Evolutionary conservation across 192 early-diverging fungal species (phyloP), one percentile per base, ranked within the genome.

Genomic region (Rhizoclosmatium sp.): DNA sequence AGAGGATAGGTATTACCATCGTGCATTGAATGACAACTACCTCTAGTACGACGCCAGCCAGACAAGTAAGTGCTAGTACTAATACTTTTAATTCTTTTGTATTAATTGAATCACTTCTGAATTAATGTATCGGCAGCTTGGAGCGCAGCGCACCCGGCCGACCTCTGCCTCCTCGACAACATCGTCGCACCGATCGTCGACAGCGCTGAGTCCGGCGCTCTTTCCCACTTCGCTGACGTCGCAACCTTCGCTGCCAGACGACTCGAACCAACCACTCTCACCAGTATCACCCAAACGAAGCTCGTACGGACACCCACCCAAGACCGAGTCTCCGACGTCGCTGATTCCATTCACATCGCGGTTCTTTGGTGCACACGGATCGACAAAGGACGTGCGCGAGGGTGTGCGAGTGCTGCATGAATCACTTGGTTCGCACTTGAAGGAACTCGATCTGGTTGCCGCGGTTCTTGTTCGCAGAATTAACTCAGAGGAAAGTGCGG

Each of bases 321-420:
- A 85, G 61, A 62, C 82, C 83, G 19, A 65, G n/a, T 12, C 78
- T 70, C 65, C 82, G 80, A 31, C 31, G 0, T 31, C 31, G 31
- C 31, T 31, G 31, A 31, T 31, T 31, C 31, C 31, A 31, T 31
- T 31, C 31, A 31, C 31, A 31, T 31, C 31, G 31, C 31, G 31
- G 0, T 31, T 31, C 31, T 31, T 31, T 31, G 31, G 31, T 0
- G 31, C 31, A 31, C 31, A 31, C 31, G 31, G 31, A 31, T 31
- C 31, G 31, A 31, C 31, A 31, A 31, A 0, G 31, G 31, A 31
- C 31, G 31, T 31, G 31, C 31, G 31, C 31, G 31, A 54, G 51
- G 68, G 68, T 45, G 70, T 72, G 48, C 12, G n/a, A 9, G 21
- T 23, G 4, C 70, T 72, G 16, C 40, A 58, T 2, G 70, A 56